Evolutionary conservation across 2,329 filamentous ascomycete genomes (phyloP), one percentile per base, ranked within the genome.

Genomic region (Fusarium sp.): DNA sequence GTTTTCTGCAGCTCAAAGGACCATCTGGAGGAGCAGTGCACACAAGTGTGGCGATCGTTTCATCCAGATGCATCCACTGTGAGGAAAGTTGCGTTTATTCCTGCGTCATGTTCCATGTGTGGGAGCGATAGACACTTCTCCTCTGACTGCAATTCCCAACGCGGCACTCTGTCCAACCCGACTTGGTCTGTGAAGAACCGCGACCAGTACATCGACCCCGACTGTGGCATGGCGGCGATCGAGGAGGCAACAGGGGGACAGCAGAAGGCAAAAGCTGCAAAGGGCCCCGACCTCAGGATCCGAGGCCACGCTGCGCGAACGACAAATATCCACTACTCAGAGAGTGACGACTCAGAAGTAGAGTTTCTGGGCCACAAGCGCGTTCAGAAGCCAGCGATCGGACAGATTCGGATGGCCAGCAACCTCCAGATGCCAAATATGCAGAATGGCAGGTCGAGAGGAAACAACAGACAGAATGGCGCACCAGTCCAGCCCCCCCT

Each of bases 11-110:
- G 79, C 39, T 83, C 83, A 8, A 67, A 72, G 5, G 80, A 83
- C 10, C 91, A 93, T 70, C 69, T 83, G 10, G 90, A 92, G 73
- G 74, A 80, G 14, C 78, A 84, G 4, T 93, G 91, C 75, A 83
- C 85, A 53, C 79, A 83, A 47, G 78, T 90, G 24, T 92, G 89
- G 89, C 82, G 84, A 58, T 87, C 83, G 19, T 90, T 85, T 73
- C 75, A 78, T 14, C 81, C 81, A 3, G 75, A 78, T 15, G 70
- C 77, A 11, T 73, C 77, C 17, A 76, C 76, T 15, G 77, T 82
- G 48, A 80, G 79, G 58, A 87, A 82, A 62, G 86, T 89, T 39
- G 78, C 77, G 48, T 75, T 76, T 30, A 81, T 90, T 20, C 81
- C 82, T 1, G 77, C 82, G 1, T 84, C 81, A 53, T 90, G 89